phyloP scores from a whole-genome alignment of 2,329 filamentous ascomycete species.

The Monilinia fructicola region DNA sequence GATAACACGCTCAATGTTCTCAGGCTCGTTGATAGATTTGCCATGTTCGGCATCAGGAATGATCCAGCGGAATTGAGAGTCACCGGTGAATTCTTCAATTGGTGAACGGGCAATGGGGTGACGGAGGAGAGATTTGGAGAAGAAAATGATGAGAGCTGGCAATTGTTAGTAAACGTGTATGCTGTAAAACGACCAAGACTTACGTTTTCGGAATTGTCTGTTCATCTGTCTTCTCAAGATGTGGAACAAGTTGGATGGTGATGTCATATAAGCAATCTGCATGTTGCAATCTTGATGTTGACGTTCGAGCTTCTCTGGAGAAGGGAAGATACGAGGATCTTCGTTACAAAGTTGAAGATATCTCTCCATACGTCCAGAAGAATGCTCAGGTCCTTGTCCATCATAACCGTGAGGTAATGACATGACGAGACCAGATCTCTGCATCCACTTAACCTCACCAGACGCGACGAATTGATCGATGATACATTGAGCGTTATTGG shows the following conservation, averaged over 20 bases:
- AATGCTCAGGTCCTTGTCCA: conserved; percentile 97
- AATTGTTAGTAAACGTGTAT: conserved; percentile 29
- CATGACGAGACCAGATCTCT: conserved; percentile 94
- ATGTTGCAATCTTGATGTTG: conserved; percentile 99
- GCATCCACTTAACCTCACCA: conserved; percentile 97
- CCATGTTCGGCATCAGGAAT: conserved; percentile 87
- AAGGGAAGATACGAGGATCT: conserved; percentile 90
- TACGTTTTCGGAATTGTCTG: conserved; percentile 98
- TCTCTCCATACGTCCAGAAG: conserved; percentile 93
- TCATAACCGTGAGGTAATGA: conserved; percentile 97
- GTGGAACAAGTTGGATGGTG: conserved; percentile 94
- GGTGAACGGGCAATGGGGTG: conserved; percentile 88
- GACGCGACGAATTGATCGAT: conserved; percentile 99
- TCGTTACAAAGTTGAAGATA: conserved; percentile 98
- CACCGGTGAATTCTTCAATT: conserved; percentile 86
- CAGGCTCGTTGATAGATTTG: conserved; percentile 70
- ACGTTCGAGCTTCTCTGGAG: conserved; percentile 82
- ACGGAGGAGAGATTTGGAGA: conserved; percentile 94
- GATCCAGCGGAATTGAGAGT: conserved; percentile 96
- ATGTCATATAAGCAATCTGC: conserved; percentile 98
- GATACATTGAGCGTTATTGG: conserved; percentile 98
- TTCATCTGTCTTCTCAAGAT: conserved; percentile 96
- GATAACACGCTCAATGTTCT: conserved; percentile 91
- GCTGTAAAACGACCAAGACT: conserved; percentile 44
- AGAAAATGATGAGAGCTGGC: conserved; percentile 89